Evolutionary conservation across 2,329 filamentous ascomycete species (phyloP), one percentile per base, ranked within the genome.

Genomic region (Xylaria sp.): DNA sequence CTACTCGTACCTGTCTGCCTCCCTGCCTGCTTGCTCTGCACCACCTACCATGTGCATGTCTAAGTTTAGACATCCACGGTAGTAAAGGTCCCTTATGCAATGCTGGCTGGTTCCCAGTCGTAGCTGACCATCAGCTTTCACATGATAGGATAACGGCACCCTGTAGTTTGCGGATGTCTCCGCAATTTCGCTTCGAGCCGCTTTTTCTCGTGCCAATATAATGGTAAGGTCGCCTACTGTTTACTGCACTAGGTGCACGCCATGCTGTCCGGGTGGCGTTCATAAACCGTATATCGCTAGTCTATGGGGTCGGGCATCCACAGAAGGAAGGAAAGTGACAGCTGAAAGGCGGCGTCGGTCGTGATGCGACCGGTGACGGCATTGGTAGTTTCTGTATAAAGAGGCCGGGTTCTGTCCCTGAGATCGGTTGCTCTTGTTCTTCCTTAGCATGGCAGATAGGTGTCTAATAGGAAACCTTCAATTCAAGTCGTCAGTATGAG

Each of bases 401-500:
- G 46, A 46, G 51, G 42, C 7, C 19, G 35, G 10, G 42, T 35
- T 4, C 19, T 37, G 39, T 49, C 50, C 39, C 35, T 34, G 34
- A 10, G n/a, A 11, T 18, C 35, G 23, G 18, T 42, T 30, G 4
- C 18, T 49, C 6, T 46, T 19, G 4, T 11, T n/a, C 30, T 23
- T 55, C 30, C 42, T 54, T 35, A 11, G 34, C 46, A 39, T 47
- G 23, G 11, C 35, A 19, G 35, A 34, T 47, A 46, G 35, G 23
- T 16, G 4, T 30, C 11, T 4, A 2, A 8, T 18, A 10, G 18
- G 2, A 13, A 23, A 19, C 18, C 13, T 35, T 34, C 13, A 7
- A 8, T 11, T 1, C 44, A 2, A 8, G 35, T 47, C 5, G 57
- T 30, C 46, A 44, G 50, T 7, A 62, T 62, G 60, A 52, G 58